phyloP scores from a whole-genome alignment of 805 yeast genomes.

The Candida hispaniensis region DNA sequence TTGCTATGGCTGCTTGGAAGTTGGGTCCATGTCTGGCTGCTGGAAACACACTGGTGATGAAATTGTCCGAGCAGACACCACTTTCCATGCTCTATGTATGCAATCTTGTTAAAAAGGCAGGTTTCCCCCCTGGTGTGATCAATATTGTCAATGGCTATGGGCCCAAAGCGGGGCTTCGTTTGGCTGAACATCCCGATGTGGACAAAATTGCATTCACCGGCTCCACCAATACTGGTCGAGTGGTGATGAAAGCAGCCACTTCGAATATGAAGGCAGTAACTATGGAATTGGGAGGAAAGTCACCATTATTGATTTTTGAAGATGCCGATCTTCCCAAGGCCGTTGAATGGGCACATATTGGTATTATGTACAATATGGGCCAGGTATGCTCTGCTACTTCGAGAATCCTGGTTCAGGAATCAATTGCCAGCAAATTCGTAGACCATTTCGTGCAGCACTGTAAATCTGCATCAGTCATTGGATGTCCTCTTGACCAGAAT shows the following conservation, averaged over 20 bases:
- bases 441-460: conserved; percentile 46
- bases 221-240: conserved; percentile 82
- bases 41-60: conserved; percentile 79
- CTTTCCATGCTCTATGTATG: conserved; percentile 73
- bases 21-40: conserved; percentile 86
- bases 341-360: conserved; percentile 61
- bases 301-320: conserved; percentile 79
- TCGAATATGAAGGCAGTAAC: conserved; percentile 82
- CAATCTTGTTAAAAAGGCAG: conserved; percentile 62
- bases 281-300: conserved; percentile 92
- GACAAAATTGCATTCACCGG: conserved; percentile 94
- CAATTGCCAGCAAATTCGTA: conserved; percentile 67
- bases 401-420: conserved; percentile 78
- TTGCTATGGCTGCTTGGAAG: conserved; percentile 91
- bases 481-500: conserved; percentile 72
- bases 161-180: conserved; percentile 69
- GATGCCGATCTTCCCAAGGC: conserved; percentile 76
- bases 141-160: conserved; percentile 85
- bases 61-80: conserved; percentile 89
- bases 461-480: conserved; percentile 45
- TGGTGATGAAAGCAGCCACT: conserved; percentile 73
- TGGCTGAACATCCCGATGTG: conserved; percentile 66
- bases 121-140: conserved; percentile 84
- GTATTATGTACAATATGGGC: conserved; percentile 90
- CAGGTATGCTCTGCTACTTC: conserved; percentile 96